These are phyloP conservation scores for Alisma plantagoaquatica DNA, from an alignment of 106 monocot genomes.

Conservation along the genomic window DNA sequence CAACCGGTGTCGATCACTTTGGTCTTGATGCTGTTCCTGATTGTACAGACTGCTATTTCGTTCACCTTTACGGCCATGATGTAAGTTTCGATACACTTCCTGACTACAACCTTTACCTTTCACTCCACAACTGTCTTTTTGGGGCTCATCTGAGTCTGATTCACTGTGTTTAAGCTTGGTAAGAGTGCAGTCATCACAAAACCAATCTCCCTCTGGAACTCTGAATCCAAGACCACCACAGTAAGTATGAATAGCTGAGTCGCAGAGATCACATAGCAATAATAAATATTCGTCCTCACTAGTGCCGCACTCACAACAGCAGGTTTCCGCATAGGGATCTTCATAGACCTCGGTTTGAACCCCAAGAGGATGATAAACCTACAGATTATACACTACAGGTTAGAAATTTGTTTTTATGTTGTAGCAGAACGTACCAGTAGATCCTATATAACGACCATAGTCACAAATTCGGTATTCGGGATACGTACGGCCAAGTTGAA, in stretches of 20 bases:
- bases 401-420: too few species aligned
- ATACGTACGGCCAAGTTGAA: too few species aligned
- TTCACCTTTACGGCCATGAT: too few species aligned
- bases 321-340: slow-evolving; percentile 42
- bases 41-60: neutral
- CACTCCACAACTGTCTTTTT: too few species aligned
- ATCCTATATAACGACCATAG: too few species aligned
- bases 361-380: slow-evolving; percentile 38
- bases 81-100: too few species aligned
- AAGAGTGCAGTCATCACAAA: slow-evolving; percentile 53
- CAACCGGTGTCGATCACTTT: too few species aligned
- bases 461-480: too few species aligned
- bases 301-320: slow-evolving; percentile 38
- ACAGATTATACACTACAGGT: too few species aligned
- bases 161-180: slow-evolving; percentile 34
- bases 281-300: slow-evolving; percentile 48
- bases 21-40: neutral
- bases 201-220: slow-evolving; percentile 86
- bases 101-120: too few species aligned
- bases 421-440: too few species aligned
- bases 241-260: slow-evolving; percentile 64
- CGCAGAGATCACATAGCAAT: slow-evolving; percentile 75
- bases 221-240: slow-evolving; percentile 48
- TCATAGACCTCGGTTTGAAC: slow-evolving; percentile 22
- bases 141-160: slow-evolving; percentile 21